phyloP scores from a whole-genome alignment of 2,329 filamentous ascomycete species.

The Onygenales sp. region DNA sequence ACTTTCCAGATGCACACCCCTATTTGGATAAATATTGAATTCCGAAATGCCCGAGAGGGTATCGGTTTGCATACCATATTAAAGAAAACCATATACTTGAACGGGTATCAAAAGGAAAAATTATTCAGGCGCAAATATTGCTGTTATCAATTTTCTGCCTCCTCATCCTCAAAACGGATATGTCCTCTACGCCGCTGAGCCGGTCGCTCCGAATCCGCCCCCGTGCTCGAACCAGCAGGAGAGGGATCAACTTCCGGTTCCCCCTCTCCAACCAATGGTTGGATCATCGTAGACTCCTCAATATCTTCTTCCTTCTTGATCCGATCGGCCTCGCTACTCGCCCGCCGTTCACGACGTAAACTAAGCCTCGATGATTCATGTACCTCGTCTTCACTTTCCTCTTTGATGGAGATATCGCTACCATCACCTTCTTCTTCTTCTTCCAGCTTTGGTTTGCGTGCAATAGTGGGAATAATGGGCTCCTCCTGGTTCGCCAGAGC shows the following conservation, averaged over 20 bases:
- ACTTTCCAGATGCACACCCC: too few relatives aligned
- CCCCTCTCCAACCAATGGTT: slow-evolving; percentile 13
- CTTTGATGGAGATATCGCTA: slow-evolving; percentile 14
- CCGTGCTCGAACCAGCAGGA: slow-evolving; percentile 2
- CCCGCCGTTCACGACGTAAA: neutral
- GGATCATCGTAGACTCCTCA: slow-evolving; percentile 13
- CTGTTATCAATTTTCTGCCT: neutral
- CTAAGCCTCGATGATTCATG: neutral
- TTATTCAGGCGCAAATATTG: neutral
- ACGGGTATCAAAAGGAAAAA: too few relatives aligned
- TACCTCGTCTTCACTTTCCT: slow-evolving; percentile 12
- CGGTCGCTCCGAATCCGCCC: neutral
- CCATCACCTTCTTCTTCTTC: slow-evolving; percentile 8
- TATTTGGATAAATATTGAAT: too few relatives aligned
- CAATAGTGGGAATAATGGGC: neutral
- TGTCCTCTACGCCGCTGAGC: slow-evolving; percentile 3
- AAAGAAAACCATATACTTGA: too few relatives aligned
- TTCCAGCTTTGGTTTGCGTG: slow-evolving; percentile 10
- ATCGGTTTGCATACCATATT: too few relatives aligned
- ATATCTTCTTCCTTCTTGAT: slow-evolving; percentile 23
- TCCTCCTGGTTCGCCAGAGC: slow-evolving; percentile 33
- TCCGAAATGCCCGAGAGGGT: too few relatives aligned
- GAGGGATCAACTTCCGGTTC: slow-evolving; percentile 11
- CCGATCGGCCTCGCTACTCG: slow-evolving; percentile 9
- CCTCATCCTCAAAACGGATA: slow-evolving; percentile 2